phyloP scores from a whole-genome alignment of 2,329 filamentous ascomycete species.

The Cordyceps militaris region DNA sequence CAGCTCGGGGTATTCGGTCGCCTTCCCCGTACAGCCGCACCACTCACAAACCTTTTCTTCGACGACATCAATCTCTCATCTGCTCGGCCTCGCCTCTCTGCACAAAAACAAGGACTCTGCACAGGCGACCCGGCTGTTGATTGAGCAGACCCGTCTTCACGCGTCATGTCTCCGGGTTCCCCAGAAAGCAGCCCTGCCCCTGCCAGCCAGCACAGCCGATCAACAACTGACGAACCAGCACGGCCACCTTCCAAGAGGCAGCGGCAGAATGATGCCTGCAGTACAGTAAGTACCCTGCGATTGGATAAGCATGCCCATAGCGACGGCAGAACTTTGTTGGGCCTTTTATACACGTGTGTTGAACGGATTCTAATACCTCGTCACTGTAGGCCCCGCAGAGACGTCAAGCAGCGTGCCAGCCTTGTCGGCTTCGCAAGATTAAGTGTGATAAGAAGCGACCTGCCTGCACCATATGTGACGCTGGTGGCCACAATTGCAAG shows the following conservation, averaged over 20 bases:
- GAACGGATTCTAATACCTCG: background rate
- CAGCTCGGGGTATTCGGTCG: slow-evolving; percentile 10
- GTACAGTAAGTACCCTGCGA: background rate
- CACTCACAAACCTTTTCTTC: background rate
- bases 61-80: background rate
- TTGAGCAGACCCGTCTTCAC: background rate
- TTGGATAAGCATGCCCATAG: background rate
- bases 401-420: slow-evolving; percentile 17
- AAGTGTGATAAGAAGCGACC: slow-evolving; percentile 19
- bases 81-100: background rate
- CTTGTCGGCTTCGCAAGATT: slow-evolving; percentile 17
- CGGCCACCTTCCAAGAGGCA: slow-evolving; percentile 2
- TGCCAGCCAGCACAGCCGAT: background rate
- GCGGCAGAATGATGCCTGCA: background rate
- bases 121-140: background rate
- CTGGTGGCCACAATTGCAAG: slow-evolving; percentile 16
- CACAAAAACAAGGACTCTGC: background rate
- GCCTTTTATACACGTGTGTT: background rate
- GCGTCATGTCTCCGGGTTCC: slow-evolving; percentile 3
- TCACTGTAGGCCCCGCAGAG: slow-evolving; percentile 9
- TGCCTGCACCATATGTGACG: slow-evolving; percentile 14
- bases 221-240: background rate
- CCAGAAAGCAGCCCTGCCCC: background rate
- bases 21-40: slow-evolving; percentile 1
- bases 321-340: background rate